Conservation (phyloP, 495 filamentous ascomycete species). For the Trichoderma gamsii region DNA sequence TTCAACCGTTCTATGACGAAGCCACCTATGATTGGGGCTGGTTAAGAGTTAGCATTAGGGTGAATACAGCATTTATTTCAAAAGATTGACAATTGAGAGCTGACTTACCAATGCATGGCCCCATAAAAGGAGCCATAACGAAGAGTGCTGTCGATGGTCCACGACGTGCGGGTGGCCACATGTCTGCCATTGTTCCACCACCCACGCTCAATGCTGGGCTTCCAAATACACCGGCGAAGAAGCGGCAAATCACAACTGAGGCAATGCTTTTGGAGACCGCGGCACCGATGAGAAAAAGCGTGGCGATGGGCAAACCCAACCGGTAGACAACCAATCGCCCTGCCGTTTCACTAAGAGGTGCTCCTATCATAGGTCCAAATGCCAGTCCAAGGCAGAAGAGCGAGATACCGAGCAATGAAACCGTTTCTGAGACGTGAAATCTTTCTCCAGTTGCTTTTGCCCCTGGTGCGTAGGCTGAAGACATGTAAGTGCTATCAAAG, state of each 20-base stretch:
- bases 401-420: constrained; percentile 46
- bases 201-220: constrained; percentile 49
- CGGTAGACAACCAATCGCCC: constrained; percentile 49
- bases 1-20: constrained; percentile 49
- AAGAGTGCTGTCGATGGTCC: constrained; percentile 39
- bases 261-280: constrained; percentile 50
- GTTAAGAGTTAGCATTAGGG: neutral
- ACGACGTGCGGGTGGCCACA: constrained; percentile 37
- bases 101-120: constrained; percentile 42
- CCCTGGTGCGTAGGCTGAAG: constrained; percentile 7
- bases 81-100: neutral
- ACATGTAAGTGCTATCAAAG: neutral
- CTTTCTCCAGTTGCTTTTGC: constrained; percentile 17
- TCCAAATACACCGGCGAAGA: constrained; percentile 55
- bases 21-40: constrained; percentile 54
- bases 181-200: constrained; percentile 48
- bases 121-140: constrained; percentile 51
- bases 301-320: constrained; percentile 39
- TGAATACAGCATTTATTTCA: neutral
- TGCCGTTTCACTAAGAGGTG: constrained; percentile 49
- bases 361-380: constrained; percentile 50
- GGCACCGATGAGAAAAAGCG: constrained; percentile 55
- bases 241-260: constrained; percentile 47
- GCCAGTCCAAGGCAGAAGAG: constrained; percentile 50
- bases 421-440: constrained; percentile 42